These are phyloP conservation scores for Thraustochytrium striatum DNA, from an alignment of 352 stramenopile genomes.

Conservation along the genomic window DNA sequence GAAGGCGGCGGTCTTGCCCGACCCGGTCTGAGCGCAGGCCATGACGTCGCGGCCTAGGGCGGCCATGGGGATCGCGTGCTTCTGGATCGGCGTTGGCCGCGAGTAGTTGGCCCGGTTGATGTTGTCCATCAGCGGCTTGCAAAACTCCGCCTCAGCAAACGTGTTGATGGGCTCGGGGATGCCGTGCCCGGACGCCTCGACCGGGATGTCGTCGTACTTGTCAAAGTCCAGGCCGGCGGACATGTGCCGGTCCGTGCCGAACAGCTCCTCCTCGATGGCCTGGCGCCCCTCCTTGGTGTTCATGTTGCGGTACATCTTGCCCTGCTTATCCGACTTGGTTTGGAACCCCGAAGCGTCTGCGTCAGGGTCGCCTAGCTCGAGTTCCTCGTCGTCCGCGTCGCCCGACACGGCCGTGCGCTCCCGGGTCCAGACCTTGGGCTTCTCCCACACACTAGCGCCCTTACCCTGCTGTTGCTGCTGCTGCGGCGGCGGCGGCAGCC, in stretches of 20 bases:
- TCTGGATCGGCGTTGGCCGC: constrained; percentile 97
- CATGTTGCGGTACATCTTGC: constrained; percentile 36
- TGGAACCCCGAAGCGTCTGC: constrained; percentile 1
- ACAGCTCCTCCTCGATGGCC: constrained; percentile 76
- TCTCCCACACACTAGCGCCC: constrained; percentile 10
- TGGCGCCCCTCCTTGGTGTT: constrained; percentile 37
- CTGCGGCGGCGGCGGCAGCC: neutral
- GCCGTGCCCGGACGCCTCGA: constrained; percentile 88
- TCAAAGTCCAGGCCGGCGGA: constrained; percentile 98
- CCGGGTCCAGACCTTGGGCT: constrained; percentile 13
- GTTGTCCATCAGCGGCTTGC: constrained; percentile 80
- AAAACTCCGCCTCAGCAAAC: constrained; percentile 81
- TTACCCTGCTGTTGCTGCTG: neutral
- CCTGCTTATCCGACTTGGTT: constrained; percentile 43
- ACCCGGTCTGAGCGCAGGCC: constrained; percentile 95
- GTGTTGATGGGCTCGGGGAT: constrained; percentile 82
- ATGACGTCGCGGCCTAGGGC: constrained; percentile 92
- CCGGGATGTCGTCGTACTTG: constrained; percentile 95
- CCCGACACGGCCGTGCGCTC: neutral
- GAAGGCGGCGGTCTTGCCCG: constrained; percentile 92
- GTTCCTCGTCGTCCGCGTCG: neutral
- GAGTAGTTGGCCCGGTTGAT: constrained; percentile 86
- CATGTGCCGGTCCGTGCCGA: constrained; percentile 70
- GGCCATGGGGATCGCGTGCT: constrained; percentile 97
- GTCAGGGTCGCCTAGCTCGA: constrained; percentile 13